Evolutionary conservation across 768 basidiomycete species (phyloP).

Genomic region (Lentinus tigrinus): DNA sequence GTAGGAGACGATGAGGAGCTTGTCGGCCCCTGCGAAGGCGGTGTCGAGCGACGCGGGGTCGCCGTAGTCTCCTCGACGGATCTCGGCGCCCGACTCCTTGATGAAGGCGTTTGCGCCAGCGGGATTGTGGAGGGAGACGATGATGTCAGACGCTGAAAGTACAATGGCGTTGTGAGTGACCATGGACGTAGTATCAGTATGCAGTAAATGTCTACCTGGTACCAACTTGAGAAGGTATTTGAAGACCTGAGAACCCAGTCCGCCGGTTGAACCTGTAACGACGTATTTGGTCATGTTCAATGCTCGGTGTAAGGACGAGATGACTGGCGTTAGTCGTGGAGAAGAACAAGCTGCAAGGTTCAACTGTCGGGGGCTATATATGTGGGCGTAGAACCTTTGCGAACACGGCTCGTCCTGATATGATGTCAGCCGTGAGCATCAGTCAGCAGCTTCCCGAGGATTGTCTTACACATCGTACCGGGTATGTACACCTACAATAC

Average conservation of each 20-base stretch:
- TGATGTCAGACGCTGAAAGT: constrained; percentile 25
- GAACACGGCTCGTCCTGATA: not conserved
- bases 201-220: constrained; percentile 16
- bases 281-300: constrained; percentile 29
- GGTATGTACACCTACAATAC: not conserved
- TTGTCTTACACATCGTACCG: not conserved
- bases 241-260: constrained; percentile 35
- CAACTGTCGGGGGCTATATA: not conserved
- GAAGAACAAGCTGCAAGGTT: not conserved
- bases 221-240: constrained; percentile 30
- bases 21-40: constrained; percentile 34
- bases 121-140: constrained; percentile 34
- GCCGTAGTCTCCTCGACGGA: constrained; percentile 32
- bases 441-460: not conserved
- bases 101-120: constrained; percentile 24
- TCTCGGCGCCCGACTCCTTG: constrained; percentile 22
- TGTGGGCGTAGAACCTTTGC: not conserved
- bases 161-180: not conserved
- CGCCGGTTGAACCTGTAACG: constrained; percentile 37
- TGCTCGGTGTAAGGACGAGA: not conserved
- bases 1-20: constrained; percentile 35
- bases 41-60: constrained; percentile 30
- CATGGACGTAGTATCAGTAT: not conserved
- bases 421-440: not conserved
- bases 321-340: not conserved